Base-by-base conservation (phyloP, 768 basidiomycete genomes). In the Lanmaoa rubissima region DNA sequence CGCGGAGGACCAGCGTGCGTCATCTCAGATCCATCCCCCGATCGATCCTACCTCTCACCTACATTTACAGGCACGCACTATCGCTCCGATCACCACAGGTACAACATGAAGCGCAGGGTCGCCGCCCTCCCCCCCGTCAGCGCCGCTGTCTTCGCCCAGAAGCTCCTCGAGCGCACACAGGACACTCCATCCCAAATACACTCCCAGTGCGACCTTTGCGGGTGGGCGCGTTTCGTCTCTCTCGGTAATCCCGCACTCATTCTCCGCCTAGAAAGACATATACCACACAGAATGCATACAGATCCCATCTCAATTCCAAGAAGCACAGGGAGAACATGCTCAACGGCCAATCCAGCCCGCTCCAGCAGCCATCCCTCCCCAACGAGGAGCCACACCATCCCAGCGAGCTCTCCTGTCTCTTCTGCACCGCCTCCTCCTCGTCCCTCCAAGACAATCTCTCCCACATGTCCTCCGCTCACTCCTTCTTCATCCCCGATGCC, bases 21-120 rank as follows among this genome's bases (percentile, higher is more conserved):
- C 24, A 38, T n/a, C 52, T n/a, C 8, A 39, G 51, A 40, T 12
- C 12, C n/a, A 35, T 1, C 8, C 35, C 2, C 24, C 24, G 9
- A 2, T 9, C 31, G 5, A 11, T 21, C 5, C 26, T 34, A 2
- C 10, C n/a, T 28, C 35, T 57, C 31, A 56, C 60, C 21, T 51
- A 61, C 19, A 24, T 43, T 28, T 63, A 14, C 63, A 92, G 90
- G 96, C 57, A 74, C 76, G 0, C 97, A 99, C 70, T 98, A 96
- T 73, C 84, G 86, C 60, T 92, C 92, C 26, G 97, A 99, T 73
- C 90, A 91, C 72, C 97, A 99, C 76, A 80, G 94, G 51, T 99
- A 99, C 75, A 99, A 99, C 69, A 93, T 98, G 86, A 96, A 96
- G 78, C 89, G 95, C 61, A 86, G 94, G 31, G 90, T 98, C 17